phyloP scores from a whole-genome alignment of 129 eudicot species.

The Tagetes patula region DNA sequence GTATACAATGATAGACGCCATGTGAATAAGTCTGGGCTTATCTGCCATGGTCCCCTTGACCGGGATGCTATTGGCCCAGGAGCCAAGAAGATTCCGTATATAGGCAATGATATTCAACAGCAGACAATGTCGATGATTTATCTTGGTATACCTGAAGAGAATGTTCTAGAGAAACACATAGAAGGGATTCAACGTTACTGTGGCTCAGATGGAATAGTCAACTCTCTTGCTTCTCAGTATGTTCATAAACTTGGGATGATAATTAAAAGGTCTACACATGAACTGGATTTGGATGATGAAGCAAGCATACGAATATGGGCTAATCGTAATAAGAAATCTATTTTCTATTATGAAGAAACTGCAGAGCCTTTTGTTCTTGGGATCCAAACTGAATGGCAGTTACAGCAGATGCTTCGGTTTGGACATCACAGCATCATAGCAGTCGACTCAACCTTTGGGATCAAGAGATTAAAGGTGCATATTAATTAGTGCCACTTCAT shows the following conservation, averaged over 20 bases:
- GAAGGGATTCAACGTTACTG: slow-evolving; percentile 91
- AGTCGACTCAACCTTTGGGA: slow-evolving; percentile 87
- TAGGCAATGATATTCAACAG: slow-evolving; percentile 85
- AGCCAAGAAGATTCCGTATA: slow-evolving; percentile 79
- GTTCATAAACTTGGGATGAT: slow-evolving; percentile 96
- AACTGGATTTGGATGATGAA: slow-evolving; percentile 93
- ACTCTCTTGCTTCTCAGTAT: slow-evolving; percentile 81
- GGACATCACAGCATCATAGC: slow-evolving; percentile 87
- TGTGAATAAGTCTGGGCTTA: slow-evolving; percentile 79
- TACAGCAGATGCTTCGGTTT: slow-evolving; percentile 93
- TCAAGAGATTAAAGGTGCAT: slow-evolving; percentile 76
- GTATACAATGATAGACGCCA: slow-evolving; percentile 80
- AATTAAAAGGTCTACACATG: slow-evolving; percentile 86
- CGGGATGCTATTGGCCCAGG: slow-evolving; percentile 97
- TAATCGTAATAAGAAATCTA: slow-evolving; percentile 75
- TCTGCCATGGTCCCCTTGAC: slow-evolving; percentile 97
- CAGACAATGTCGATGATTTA: slow-evolving; percentile 99
- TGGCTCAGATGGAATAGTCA: slow-evolving; percentile 63
- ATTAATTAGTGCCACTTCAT: background rate
- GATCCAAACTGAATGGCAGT: slow-evolving; percentile 97
- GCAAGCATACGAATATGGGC: slow-evolving; percentile 88
- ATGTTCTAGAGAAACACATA: slow-evolving; percentile 83
- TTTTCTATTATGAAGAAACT: slow-evolving; percentile 71
- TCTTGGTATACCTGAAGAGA: slow-evolving; percentile 94
- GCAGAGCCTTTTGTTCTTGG: slow-evolving; percentile 81